phyloP scores from a whole-genome alignment of 2,329 filamentous ascomycete genomes.

The Cercospora zeina region DNA sequence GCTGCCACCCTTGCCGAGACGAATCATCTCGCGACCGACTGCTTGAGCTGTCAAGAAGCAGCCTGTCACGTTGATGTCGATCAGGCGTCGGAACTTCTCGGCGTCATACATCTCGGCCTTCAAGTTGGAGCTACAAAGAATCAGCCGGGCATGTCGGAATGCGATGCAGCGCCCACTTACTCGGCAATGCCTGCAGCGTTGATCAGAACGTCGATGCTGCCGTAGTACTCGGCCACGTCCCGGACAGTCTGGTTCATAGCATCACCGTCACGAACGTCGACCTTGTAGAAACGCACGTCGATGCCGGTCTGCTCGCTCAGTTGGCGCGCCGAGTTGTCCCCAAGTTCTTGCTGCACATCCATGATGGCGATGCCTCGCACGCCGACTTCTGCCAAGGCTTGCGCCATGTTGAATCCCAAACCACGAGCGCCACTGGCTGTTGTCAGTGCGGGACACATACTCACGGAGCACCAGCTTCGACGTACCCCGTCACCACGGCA shows the following conservation, averaged over 20 bases:
- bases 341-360: conserved; percentile 73
- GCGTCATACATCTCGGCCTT: conserved; percentile 75
- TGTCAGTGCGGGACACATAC: conserved; percentile 35
- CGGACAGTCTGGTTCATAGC: conserved; percentile 70
- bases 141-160: conserved; percentile 6
- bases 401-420: conserved; percentile 76
- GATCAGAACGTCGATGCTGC: conserved; percentile 71
- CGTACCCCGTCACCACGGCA: conserved; percentile 69
- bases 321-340: conserved; percentile 67
- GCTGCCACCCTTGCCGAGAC: conserved; percentile 67
- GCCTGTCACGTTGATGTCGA: conserved; percentile 80
- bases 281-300: conserved; percentile 74
- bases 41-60: conserved; percentile 73
- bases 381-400: conserved; percentile 73
- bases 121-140: conserved; percentile 66
- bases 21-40: conserved; percentile 62
- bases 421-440: conserved; percentile 67
- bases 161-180: conserved; percentile 41
- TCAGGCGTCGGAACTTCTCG: conserved; percentile 73
- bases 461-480: neutral
- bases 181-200: conserved; percentile 80
- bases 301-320: conserved; percentile 71
- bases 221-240: conserved; percentile 65
- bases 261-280: conserved; percentile 71
- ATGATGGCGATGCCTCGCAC: conserved; percentile 73